Percentiles rank a stretch among this genome's conserved stretches.
Evolutionary conservation across 2,329 filamentous ascomycete species (phyloP).

Genomic region (Penicillium sp.): DNA sequence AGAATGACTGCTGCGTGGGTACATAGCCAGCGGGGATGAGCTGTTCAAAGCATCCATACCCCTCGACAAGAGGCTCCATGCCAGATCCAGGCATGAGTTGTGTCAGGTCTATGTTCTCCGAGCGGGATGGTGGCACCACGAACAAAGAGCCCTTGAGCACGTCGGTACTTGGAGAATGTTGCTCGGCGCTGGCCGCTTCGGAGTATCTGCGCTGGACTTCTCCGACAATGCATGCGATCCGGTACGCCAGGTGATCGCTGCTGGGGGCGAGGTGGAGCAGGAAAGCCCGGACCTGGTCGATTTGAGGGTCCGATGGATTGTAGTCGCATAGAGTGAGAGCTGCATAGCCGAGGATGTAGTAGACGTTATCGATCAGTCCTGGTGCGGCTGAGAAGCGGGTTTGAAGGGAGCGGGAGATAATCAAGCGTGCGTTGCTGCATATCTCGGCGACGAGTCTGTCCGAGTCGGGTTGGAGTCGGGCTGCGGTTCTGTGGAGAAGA

Average conservation of each 20-base stretch:
- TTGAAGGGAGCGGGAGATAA: conserved; percentile 34
- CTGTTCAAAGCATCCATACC: conserved; percentile 29
- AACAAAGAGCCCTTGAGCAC: conserved; percentile 18
- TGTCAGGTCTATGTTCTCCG: conserved; percentile 27
- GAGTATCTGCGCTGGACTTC: conserved; percentile 36
- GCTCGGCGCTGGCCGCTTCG: conserved; percentile 21
- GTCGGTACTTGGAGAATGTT: conserved; percentile 23
- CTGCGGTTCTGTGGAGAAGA: conserved; percentile 36
- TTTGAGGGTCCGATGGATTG: conserved; percentile 34
- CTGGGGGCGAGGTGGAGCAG: conserved; percentile 37
- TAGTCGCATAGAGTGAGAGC: conserved; percentile 41
- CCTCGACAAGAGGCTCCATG: conserved; percentile 29
- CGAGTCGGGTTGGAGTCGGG: conserved; percentile 29
- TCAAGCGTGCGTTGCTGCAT: conserved; percentile 33
- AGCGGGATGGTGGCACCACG: conserved; percentile 15
- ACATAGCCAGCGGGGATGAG: conserved; percentile 27
- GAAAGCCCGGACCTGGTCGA: conserved; percentile 37
- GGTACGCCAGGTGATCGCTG: conserved; percentile 37
- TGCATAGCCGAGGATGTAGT: conserved; percentile 39
- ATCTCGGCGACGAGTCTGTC: conserved; percentile 32
- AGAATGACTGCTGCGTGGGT: conserved; percentile 18
- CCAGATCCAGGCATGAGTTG: conserved; percentile 23
- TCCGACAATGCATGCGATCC: conserved; percentile 35
- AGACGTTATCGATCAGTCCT: conserved; percentile 34
- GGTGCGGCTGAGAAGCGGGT: conserved; percentile 35